Percentiles rank a stretch among this genome's conserved stretches.
Evolutionary conservation across 345 rosid genomes (phyloP).

Genomic region (Pistacia atlantica): DNA sequence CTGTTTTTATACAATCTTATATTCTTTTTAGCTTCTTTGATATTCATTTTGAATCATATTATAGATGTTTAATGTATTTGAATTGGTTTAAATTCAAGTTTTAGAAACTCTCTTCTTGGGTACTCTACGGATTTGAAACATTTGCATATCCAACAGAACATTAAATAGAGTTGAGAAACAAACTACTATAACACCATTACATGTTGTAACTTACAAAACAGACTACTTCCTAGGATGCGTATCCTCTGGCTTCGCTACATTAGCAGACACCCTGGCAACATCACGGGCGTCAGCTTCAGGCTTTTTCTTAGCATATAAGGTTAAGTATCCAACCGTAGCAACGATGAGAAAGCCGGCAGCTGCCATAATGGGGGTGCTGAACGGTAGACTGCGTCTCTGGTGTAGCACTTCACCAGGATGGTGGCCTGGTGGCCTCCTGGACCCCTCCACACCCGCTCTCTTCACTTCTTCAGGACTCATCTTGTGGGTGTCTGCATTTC

Average conservation of each 20-base stretch:
- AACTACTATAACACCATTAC: neutral
- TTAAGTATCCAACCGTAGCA: slow-evolving; percentile 48
- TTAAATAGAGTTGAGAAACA: neutral
- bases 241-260: slow-evolving; percentile 48
- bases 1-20: slow-evolving; percentile 4
- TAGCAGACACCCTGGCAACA: slow-evolving; percentile 51
- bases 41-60: neutral
- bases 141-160: neutral
- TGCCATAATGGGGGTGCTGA: slow-evolving; percentile 52
- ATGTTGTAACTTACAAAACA: neutral
- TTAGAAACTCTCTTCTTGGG: too few relatives aligned
- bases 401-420: slow-evolving; percentile 60
- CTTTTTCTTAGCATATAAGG: slow-evolving; percentile 54
- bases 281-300: slow-evolving; percentile 57
- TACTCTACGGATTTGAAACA: too few relatives aligned
- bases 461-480: slow-evolving; percentile 59
- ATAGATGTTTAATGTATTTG: too few relatives aligned
- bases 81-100: too few relatives aligned
- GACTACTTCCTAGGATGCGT: slow-evolving; percentile 59
- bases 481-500: slow-evolving; percentile 64
- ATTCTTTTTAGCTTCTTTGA: neutral
- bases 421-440: slow-evolving; percentile 64
- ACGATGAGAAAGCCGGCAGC: slow-evolving; percentile 53
- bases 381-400: slow-evolving; percentile 64
- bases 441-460: slow-evolving; percentile 56